phyloP scores from a whole-genome alignment of 169 alveolate species.

The Cryptosporidium sp. region DNA sequence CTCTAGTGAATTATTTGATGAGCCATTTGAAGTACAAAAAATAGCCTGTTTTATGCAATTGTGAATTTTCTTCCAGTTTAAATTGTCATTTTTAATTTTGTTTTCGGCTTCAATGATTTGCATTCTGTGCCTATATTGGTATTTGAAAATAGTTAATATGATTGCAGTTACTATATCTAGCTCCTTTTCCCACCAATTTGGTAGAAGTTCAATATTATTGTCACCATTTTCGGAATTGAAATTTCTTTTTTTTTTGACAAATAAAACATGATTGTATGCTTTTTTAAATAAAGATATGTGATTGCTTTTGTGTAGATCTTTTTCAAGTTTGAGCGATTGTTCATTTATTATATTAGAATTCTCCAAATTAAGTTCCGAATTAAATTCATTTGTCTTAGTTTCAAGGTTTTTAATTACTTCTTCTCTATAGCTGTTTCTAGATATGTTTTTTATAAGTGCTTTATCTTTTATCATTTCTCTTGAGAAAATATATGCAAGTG shows the following conservation, averaged over 20 bases:
- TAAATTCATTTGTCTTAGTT: neutral
- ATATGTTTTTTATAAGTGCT: conserved; percentile 8
- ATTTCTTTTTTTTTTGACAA: conserved; percentile 39
- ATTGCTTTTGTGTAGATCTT: neutral
- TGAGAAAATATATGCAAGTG: conserved; percentile 50
- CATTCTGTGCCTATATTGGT: conserved; percentile 50
- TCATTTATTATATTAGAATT: neutral
- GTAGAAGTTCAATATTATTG: conserved; percentile 51
- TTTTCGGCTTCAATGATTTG: conserved; percentile 30
- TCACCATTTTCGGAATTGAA: conserved; percentile 74
- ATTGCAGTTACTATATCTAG: conserved; percentile 66
- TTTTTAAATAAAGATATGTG: conserved; percentile 25
- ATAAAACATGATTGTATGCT: conserved; percentile 42
- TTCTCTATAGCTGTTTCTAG: conserved; percentile 4
- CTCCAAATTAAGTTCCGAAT: neutral
- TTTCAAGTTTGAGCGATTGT: neutral
- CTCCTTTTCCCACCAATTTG: conserved; percentile 75
- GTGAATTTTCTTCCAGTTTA: conserved; percentile 17
- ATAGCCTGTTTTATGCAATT: conserved; percentile 11
- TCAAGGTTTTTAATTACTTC: conserved; percentile 11
- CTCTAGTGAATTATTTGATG: conserved; percentile 11
- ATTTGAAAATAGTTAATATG: conserved; percentile 50
- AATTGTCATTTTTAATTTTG: conserved; percentile 6
- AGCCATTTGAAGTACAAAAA: conserved; percentile 5
- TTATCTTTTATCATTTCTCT: conserved; percentile 32